Evolutionary conservation across 176 grass and related monocot genomes (phyloP).

Genomic region (Cenchrus purpureus): DNA sequence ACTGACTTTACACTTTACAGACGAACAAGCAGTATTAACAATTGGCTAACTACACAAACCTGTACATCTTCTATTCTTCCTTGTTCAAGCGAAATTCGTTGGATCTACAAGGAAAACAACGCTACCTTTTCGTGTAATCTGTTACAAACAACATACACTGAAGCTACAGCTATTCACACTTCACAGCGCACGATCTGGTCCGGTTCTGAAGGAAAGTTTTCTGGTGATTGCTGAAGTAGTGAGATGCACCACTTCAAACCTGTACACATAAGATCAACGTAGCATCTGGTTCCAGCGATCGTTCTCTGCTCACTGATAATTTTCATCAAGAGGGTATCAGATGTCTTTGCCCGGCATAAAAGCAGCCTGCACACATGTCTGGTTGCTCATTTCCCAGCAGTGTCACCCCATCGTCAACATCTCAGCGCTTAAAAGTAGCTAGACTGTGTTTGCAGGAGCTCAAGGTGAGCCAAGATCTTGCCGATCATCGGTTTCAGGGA

Average conservation of each 20-base stretch:
- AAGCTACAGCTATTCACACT: background rate
- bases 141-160: background rate
- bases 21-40: background rate
- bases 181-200: background rate
- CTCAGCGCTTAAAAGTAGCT: conserved; percentile 67
- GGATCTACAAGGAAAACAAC: background rate
- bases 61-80: background rate
- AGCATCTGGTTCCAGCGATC: background rate
- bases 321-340: background rate
- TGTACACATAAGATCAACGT: background rate
- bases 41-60: background rate
- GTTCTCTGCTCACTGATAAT: background rate
- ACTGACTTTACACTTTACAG: background rate
- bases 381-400: background rate
- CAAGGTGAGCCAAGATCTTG: conserved; percentile 85
- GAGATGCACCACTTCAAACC: background rate
- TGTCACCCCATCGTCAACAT: background rate
- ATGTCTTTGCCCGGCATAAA: background rate
- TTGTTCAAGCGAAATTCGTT: background rate
- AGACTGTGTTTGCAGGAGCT: conserved; percentile 81
- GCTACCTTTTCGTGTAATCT: background rate
- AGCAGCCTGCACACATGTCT: background rate
- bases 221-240: background rate
- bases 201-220: background rate
- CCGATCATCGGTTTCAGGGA: conserved; percentile 75